Conservation (phyloP, 495 filamentous ascomycete species). For the Geoglossum glabrum region DNA sequence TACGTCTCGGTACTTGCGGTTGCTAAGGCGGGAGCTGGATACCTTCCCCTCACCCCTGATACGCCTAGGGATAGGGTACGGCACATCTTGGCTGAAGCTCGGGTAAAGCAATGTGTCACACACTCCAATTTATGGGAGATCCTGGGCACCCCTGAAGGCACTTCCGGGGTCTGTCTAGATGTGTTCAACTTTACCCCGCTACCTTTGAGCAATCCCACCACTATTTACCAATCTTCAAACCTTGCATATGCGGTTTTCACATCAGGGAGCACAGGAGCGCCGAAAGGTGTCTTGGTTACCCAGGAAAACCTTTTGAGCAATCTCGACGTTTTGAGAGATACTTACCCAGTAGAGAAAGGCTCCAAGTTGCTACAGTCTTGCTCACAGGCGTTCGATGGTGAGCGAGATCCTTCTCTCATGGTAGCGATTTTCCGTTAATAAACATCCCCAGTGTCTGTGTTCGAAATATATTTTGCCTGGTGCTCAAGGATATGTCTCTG, state of each 20-base stretch:
- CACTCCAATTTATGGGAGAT: slow-evolving; percentile 9
- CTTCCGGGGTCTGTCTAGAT: slow-evolving; percentile 16
- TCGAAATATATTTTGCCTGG: slow-evolving; percentile 68
- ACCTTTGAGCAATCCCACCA: slow-evolving; percentile 14
- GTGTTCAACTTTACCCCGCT: slow-evolving; percentile 17
- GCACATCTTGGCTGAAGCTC: slow-evolving; percentile 32
- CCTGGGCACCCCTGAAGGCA: slow-evolving; percentile 9
- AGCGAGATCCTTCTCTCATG: slow-evolving; percentile 2
- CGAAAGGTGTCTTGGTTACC: slow-evolving; percentile 18
- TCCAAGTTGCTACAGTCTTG: slow-evolving; percentile 49
- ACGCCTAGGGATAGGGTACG: slow-evolving; percentile 34
- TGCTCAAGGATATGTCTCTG: slow-evolving; percentile 51
- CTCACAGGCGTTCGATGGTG: slow-evolving; percentile 49
- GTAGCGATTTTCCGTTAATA: not conserved
- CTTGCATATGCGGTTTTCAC: slow-evolving; percentile 16
- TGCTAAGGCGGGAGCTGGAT: slow-evolving; percentile 51
- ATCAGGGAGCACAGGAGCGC: slow-evolving; percentile 17
- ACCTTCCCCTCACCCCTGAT: slow-evolving; percentile 48
- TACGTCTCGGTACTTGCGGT: slow-evolving; percentile 54
- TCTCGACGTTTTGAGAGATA: slow-evolving; percentile 31
- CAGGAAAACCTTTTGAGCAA: slow-evolving; percentile 37
- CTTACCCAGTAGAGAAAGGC: slow-evolving; percentile 31
- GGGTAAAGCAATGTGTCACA: slow-evolving; percentile 26
- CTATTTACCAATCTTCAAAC: slow-evolving; percentile 4
- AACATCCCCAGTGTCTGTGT: slow-evolving; percentile 37